Evolutionary conservation across 441 rosid species (phyloP).

Genomic region (Jatropha multifida): DNA sequence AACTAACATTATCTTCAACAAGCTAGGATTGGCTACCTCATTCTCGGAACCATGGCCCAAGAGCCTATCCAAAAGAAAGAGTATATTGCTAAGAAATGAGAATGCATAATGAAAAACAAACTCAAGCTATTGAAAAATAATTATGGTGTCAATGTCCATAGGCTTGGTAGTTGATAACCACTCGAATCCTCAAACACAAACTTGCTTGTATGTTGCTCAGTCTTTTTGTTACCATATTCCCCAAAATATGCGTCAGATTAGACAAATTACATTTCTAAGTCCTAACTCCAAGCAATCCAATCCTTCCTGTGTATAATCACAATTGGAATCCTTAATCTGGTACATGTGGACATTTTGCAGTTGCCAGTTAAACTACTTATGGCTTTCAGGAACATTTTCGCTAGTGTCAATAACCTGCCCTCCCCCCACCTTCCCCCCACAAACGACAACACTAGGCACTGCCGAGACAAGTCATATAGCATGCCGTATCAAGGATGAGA

Average conservation of each 20-base stretch:
- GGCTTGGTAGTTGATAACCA: neutral
- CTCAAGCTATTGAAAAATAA: neutral
- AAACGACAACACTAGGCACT: neutral
- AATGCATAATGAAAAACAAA: slow-evolving; percentile 8
- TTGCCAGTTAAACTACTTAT: neutral
- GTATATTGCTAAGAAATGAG: neutral
- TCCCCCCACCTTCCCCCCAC: neutral
- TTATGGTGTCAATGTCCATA: neutral
- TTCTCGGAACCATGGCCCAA: slow-evolving; percentile 51
- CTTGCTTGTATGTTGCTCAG: neutral
- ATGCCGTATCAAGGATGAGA: neutral
- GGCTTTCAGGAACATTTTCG: neutral
- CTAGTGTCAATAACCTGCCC: neutral
- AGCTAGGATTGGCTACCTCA: slow-evolving; percentile 49
- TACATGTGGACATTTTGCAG: neutral
- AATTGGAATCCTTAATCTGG: neutral
- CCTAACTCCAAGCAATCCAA: neutral
- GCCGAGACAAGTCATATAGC: neutral
- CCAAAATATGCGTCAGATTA: neutral
- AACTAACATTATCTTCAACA: slow-evolving; percentile 55
- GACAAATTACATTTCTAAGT: neutral
- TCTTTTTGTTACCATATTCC: neutral
- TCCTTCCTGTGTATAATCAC: neutral
- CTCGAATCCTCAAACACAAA: neutral
- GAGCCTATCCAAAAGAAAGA: slow-evolving; percentile 44